phyloP scores from a whole-genome alignment of 176 grass and related monocot species.

The Paspalum vaginatum region DNA sequence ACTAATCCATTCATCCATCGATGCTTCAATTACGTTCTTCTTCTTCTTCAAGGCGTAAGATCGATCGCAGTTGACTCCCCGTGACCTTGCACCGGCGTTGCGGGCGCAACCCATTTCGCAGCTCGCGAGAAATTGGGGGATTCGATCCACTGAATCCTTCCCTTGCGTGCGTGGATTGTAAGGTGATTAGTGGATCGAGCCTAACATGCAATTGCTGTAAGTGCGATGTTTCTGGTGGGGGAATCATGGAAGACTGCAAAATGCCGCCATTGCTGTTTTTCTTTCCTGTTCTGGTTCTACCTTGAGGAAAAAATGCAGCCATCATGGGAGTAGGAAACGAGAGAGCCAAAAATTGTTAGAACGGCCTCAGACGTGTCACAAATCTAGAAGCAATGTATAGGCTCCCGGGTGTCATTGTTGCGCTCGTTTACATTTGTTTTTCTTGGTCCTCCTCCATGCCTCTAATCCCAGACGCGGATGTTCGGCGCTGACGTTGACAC shows the following conservation, averaged over 20 bases:
- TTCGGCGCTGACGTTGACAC: background rate
- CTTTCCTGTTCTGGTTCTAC: background rate
- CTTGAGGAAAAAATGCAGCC: background rate
- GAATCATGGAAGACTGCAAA: background rate
- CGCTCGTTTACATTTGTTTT: background rate
- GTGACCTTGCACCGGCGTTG: background rate
- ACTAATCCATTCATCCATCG: background rate
- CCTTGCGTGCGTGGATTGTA: background rate
- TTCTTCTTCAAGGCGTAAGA: background rate
- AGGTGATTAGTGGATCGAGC: slow-evolving; percentile 26
- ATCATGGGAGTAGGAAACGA: background rate
- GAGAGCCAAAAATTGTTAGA: background rate
- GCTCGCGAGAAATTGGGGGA: background rate
- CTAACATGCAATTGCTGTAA: background rate
- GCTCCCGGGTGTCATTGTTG: background rate
- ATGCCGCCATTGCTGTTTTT: slow-evolving; percentile 12
- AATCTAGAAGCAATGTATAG: background rate
- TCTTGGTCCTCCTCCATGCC: background rate
- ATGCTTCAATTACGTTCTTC: background rate
- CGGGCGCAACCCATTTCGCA: background rate
- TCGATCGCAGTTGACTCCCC: slow-evolving; percentile 28
- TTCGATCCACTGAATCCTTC: background rate
- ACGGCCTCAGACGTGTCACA: background rate
- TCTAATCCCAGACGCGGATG: background rate
- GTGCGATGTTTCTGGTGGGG: background rate